Evolutionary conservation across 768 basidiomycete genomes (phyloP).

Genomic region (Suillus discolor): DNA sequence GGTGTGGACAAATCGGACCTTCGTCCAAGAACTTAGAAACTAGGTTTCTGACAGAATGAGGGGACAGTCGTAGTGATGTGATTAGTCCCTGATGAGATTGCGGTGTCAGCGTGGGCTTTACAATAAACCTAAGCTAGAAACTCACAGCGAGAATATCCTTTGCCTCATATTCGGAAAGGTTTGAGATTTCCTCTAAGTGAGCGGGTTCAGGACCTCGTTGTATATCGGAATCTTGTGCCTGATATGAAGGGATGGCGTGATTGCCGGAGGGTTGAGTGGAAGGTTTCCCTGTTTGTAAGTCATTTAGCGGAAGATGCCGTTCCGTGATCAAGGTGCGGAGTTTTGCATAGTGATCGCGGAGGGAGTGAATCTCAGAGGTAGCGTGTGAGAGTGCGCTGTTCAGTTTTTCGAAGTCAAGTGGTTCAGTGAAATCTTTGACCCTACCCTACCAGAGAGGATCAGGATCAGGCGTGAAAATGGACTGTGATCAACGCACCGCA

Average conservation of each 20-base stretch:
- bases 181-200: conserved; percentile 14
- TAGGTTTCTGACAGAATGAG: neutral
- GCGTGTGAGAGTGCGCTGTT: conserved; percentile 26
- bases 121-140: neutral
- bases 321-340: conserved; percentile 22
- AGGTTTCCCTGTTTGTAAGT: neutral
- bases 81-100: neutral
- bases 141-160: conserved; percentile 26
- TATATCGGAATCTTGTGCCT: neutral
- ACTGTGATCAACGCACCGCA: neutral
- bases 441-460: neutral
- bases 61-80: neutral
- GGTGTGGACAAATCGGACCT: neutral
- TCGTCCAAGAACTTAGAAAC: neutral
- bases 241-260: neutral
- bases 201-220: conserved; percentile 5
- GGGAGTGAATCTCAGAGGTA: conserved; percentile 26
- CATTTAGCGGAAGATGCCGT: conserved; percentile 9
- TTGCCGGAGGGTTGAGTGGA: neutral
- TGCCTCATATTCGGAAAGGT: conserved; percentile 26
- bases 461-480: neutral
- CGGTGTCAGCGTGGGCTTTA: neutral
- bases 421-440: conserved; percentile 4
- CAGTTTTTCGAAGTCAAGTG: conserved; percentile 28
- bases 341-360: conserved; percentile 29